Evolutionary conservation across 225 moss, liverwort and hornwort species (phyloP), one percentile per base, ranked within the genome.

Genomic region (Bryoerythrophyllum caledonicum): DNA sequence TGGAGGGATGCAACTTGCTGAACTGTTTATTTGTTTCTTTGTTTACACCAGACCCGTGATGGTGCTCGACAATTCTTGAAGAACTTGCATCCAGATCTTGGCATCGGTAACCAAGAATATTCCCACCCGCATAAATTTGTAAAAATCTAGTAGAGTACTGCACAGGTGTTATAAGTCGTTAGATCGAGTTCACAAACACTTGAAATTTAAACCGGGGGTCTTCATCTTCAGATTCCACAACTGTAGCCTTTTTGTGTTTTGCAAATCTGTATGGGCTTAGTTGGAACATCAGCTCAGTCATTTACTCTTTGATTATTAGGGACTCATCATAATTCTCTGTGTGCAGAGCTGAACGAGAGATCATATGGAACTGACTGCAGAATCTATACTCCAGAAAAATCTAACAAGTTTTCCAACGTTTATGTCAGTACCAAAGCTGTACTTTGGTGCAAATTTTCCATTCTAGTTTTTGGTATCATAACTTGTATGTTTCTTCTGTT

Each of bases 351-450:
- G 63, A 74, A 76, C 54, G 99, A 99, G 80, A 90, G 95, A 67
- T 85, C 99, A 25, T 99, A 99, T 76, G 99, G 99, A 67, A 83
- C 86, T 52, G 99, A 99, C 76, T 99, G 99, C 74, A 86, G 99
- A 78, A 90, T 99, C 66, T 99, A 95, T 66, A 99, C 99, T 76
- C 99, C 99, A 77, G 99, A 99, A 78, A 93, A 91, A 65, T 21
- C 86, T 1, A 89, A 89, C 73, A 93, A 91, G 76, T 93, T 99
- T 75, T 87, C 91, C n/a, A 95, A 93, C 75, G 73, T 99, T 46
- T 88, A 89, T 80, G 99, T 95, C 65, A 64, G 82, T 81, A 75
- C 14, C 16, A 4, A 71, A 34, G 52, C 37, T 61, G 35, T 38
- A 63, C 9, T 21, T 32, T 23, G 46, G 60, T 61, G 44, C 43